Conservation (phyloP, 768 basidiomycete species). For the Naganishia onofrii region DNA sequence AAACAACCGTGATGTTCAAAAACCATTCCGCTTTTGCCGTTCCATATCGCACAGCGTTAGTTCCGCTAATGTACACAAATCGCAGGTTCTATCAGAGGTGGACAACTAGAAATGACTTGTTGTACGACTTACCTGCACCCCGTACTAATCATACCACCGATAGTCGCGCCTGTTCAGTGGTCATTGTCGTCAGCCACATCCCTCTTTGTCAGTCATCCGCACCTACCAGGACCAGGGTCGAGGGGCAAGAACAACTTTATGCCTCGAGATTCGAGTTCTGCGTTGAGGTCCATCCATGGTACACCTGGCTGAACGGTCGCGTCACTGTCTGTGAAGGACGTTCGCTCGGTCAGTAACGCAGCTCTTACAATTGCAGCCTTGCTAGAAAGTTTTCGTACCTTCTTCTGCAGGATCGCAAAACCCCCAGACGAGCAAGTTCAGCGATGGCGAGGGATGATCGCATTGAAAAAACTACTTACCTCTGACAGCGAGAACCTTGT, state of each 20-base stretch:
- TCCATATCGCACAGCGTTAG: constrained; percentile 69
- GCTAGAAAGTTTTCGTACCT: neutral
- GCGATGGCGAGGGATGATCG: neutral
- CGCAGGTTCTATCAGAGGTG: too few relatives aligned
- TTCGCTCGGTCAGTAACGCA: neutral
- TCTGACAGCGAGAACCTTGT: constrained; percentile 70
- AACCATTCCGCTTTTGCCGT: constrained; percentile 88
- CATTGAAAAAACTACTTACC: constrained; percentile 45
- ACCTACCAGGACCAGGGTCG: constrained; percentile 61
- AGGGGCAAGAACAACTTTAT: constrained; percentile 86
- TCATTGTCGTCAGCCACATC: neutral
- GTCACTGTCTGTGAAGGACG: constrained; percentile 44
- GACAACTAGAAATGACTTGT: too few relatives aligned
- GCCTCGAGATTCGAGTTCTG: constrained; percentile 64
- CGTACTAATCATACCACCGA: constrained; percentile 85
- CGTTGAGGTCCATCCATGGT: constrained; percentile 46
- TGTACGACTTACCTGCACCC: constrained; percentile 58
- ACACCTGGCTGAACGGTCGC: constrained; percentile 52
- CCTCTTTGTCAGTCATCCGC: neutral
- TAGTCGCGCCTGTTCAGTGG: constrained; percentile 62
- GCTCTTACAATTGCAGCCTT: neutral
- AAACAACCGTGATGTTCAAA: constrained; percentile 78
- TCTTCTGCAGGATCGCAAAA: neutral
- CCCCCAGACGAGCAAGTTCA: neutral
- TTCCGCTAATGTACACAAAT: constrained; percentile 55